Base-by-base conservation (phyloP, 768 basidiomycete genomes). In the Kwoniella europaea region DNA sequence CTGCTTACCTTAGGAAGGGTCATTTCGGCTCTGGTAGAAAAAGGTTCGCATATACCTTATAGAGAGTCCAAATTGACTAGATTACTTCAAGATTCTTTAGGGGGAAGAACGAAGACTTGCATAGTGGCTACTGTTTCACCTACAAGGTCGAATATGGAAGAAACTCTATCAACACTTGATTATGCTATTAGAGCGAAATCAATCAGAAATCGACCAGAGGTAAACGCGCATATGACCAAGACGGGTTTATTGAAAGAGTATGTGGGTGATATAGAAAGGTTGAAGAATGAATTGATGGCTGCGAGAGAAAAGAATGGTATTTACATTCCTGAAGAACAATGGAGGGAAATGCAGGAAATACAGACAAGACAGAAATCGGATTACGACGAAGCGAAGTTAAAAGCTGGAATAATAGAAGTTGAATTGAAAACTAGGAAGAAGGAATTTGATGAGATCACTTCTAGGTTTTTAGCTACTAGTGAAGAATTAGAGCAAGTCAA, bases 51-150 rank as follows among this genome's bases (percentile, higher is more conserved):
- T 81, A 91, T 98, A 56, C 97, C 97, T 7, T 99, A 98, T 82
- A 89, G 94, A 29, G 97, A 99, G 84, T 98, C 96, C 2, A 98
- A 98, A 81, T 90, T 99, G 64, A 99, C 97, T 15, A 92, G 97
- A 44, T 87, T 99, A 10, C 88, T 99, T 4, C 96, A 98, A 90
- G 97, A 99, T 84, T 99, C 97, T n/a, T 87, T 99, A 4, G 97
- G 97, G 6, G 97, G 97, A 0, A 88, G 90, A 42, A 99, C 97
- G 6, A 98, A 98, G 85, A 99, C 97, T 0, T 96, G 94, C 77
- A 94, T 99, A 79, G 92, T 99, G 72, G 97, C 95, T 0, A 98
- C 97, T 6, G 89, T 98, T 77, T 96, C 94, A 10, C 96, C 97
- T 1, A 92, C 93, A 4, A 89, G 92, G 24, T 92, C 90, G 27